Evolutionary conservation across 2,329 filamentous ascomycete genomes (phyloP).

Genomic region (Fusarium cyanostomum): DNA sequence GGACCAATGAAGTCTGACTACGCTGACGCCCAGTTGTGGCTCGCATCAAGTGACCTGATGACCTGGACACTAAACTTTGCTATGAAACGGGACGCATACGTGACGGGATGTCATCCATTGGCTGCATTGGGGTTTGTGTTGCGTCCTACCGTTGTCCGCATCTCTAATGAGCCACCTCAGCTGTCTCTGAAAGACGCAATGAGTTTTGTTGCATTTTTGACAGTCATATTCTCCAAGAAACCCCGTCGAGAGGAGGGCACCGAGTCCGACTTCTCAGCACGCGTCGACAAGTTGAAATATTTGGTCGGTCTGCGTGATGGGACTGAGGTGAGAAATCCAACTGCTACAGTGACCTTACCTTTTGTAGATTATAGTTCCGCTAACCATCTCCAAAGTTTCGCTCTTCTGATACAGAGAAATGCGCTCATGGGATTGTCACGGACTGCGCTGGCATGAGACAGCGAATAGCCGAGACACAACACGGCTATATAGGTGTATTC

Average conservation of each 20-base stretch:
- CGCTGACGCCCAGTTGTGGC: not conserved
- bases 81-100: not conserved
- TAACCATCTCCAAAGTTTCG: not conserved
- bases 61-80: not conserved
- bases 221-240: no score
- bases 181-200: not conserved
- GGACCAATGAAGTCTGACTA: not conserved
- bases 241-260: no score
- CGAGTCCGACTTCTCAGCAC: no score
- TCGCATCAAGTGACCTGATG: not conserved
- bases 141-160: no score
- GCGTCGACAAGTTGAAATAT: no score
- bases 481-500: slow-evolving; percentile 2
- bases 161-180: not conserved
- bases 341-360: no score
- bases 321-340: no score
- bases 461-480: not conserved
- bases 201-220: not conserved
- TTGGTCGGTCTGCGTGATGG: no score
- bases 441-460: not conserved
- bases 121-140: no score
- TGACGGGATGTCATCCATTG: slow-evolving; percentile 4
- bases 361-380: no score
- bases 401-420: not conserved
- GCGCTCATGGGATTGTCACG: not conserved